phyloP scores from a whole-genome alignment of 2,329 filamentous ascomycete genomes.

The Xylariaceae sp. region DNA sequence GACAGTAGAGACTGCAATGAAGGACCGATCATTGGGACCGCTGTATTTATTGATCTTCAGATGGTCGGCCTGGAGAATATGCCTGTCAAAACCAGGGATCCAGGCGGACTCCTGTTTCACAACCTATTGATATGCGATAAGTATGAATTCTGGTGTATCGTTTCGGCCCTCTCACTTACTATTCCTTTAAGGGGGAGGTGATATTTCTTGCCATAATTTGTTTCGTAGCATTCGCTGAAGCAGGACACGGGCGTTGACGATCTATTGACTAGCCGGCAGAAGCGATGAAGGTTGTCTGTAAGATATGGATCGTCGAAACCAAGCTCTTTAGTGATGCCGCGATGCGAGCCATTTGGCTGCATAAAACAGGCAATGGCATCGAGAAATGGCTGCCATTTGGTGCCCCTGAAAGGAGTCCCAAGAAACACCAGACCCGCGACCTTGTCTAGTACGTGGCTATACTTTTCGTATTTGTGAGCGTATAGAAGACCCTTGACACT shows the following conservation, averaged over 20 bases:
- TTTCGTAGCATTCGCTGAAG: conserved; percentile 5
- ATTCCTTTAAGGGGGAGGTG: not conserved
- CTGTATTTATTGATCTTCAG: conserved; percentile 10
- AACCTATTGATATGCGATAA: not conserved
- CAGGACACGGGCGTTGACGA: conserved; percentile 3
- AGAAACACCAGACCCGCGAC: conserved; percentile 4
- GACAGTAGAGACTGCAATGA: conserved; percentile 1
- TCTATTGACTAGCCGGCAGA: conserved; percentile 4
- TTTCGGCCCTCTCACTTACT: not conserved
- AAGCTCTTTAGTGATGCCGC: conserved; percentile 6
- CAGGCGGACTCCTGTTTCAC: conserved; percentile 8
- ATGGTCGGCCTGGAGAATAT: conserved; percentile 1
- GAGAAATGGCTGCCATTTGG: conserved; percentile 3
- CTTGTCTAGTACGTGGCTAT: not conserved
- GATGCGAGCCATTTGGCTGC: not conserved
- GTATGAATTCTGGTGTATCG: not conserved
- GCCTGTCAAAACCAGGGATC: conserved; percentile 2
- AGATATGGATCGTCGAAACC: conserved; percentile 1
- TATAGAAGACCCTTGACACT: conserved; percentile 6
- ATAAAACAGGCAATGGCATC: conserved; percentile 1
- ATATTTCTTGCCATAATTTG: conserved; percentile 9
- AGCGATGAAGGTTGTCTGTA: conserved; percentile 6
- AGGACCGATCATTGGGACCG: conserved; percentile 5
- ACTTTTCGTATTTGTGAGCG: not conserved
- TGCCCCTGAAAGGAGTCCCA: conserved; percentile 11